Conservation (phyloP, 148 eudicot genomes). For the Vaccinium vitisidaea region DNA sequence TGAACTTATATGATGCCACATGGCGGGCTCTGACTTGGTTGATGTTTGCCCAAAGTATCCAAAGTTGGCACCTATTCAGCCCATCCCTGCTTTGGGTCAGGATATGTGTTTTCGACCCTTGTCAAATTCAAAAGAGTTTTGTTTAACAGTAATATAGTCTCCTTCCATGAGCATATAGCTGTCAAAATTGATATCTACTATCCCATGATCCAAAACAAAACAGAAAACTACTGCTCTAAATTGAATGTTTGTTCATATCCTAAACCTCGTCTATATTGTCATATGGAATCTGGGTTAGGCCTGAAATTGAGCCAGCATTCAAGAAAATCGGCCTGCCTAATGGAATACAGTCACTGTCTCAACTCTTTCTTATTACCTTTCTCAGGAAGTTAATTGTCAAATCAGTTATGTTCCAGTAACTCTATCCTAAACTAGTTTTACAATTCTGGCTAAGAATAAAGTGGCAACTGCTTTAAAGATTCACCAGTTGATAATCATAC, state of each 20-base stretch:
- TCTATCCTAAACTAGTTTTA: neutral
- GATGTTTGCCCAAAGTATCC: neutral
- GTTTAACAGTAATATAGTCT: neutral
- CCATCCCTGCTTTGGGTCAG: neutral
- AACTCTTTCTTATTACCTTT: neutral
- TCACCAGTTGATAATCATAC: neutral
- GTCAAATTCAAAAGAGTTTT: neutral
- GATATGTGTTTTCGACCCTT: neutral
- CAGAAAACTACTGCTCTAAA: neutral
- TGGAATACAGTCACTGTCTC: neutral
- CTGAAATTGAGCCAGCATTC: neutral
- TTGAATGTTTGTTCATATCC: neutral
- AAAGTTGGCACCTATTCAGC: neutral
- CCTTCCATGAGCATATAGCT: neutral
- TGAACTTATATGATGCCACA: neutral
- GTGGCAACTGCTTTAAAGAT: constrained; percentile 9
- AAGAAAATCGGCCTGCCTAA: neutral
- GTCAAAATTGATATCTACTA: neutral
- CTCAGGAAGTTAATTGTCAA: neutral
- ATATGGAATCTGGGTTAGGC: neutral
- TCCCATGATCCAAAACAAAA: neutral
- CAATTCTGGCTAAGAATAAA: neutral
- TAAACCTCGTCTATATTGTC: neutral
- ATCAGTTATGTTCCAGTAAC: neutral
- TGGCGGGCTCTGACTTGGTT: too few species aligned